phyloP scores from a whole-genome alignment of 345 rosid species.

The Bruguiera gymnorhiza region DNA sequence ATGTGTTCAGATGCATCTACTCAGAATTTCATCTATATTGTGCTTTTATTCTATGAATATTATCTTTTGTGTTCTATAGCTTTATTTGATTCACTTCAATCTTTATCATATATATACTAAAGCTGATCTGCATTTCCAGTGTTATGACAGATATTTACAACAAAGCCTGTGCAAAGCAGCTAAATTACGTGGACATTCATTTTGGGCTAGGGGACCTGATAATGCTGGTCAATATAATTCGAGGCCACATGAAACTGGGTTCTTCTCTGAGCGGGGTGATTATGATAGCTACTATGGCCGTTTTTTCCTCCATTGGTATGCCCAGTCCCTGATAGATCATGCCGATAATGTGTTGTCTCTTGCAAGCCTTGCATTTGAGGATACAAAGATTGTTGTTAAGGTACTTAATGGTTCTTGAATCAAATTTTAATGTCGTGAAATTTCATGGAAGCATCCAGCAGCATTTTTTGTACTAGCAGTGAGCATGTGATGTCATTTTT shows the following conservation, averaged over 20 bases:
- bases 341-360: slow-evolving; percentile 83
- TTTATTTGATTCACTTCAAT: slow-evolving; percentile 1
- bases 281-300: slow-evolving; percentile 93
- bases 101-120: slow-evolving; percentile 2
- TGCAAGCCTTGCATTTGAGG: slow-evolving; percentile 80
- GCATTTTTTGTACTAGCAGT: background rate
- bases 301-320: slow-evolving; percentile 89
- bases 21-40: no score
- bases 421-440: no score
- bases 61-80: background rate
- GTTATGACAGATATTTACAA: slow-evolving; percentile 84
- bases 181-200: slow-evolving; percentile 67
- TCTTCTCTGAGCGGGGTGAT: slow-evolving; percentile 88
- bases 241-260: slow-evolving; percentile 86
- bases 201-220: slow-evolving; percentile 90
- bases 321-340: slow-evolving; percentile 63
- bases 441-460: no score
- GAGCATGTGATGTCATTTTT: background rate
- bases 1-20: no score
- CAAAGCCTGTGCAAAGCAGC: slow-evolving; percentile 67
- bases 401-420: slow-evolving; percentile 29
- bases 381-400: slow-evolving; percentile 67
- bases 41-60: no score
- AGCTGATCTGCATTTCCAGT: slow-evolving; percentile 40
- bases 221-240: slow-evolving; percentile 88